Conservation (phyloP, 2,329 filamentous ascomycete genomes). For the Epichloe hybrida region DNA sequence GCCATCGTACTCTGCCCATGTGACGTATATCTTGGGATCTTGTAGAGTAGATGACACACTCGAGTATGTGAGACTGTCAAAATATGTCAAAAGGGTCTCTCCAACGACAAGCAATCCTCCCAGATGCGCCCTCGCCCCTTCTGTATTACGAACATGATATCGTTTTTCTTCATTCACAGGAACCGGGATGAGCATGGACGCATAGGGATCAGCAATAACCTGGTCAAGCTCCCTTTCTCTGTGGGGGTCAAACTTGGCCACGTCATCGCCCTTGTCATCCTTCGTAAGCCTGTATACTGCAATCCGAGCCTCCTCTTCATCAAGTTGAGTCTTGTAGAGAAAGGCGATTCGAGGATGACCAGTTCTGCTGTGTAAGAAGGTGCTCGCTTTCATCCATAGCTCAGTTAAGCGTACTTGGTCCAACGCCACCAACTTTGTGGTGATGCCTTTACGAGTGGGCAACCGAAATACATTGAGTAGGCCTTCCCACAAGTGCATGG, state of each 20-base stretch:
- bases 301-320: conserved; percentile 39
- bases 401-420: conserved; percentile 44
- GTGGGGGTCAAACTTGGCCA: conserved; percentile 39
- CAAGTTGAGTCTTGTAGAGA: conserved; percentile 40
- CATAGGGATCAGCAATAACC: conserved; percentile 39
- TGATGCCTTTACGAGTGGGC: conserved; percentile 29
- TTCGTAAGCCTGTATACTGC: conserved; percentile 45
- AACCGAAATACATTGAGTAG: conserved; percentile 42
- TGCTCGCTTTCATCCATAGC: conserved; percentile 44
- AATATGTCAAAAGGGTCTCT: conserved; percentile 72
- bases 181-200: conserved; percentile 50
- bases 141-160: conserved; percentile 44
- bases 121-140: conserved; percentile 39
- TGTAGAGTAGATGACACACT: conserved; percentile 50
- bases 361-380: conserved; percentile 44
- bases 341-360: conserved; percentile 45
- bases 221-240: conserved; percentile 43
- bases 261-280: conserved; percentile 42
- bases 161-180: conserved; percentile 43
- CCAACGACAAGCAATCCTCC: conserved; percentile 64
- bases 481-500: conserved; percentile 47
- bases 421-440: conserved; percentile 32
- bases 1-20: conserved; percentile 76
- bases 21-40: conserved; percentile 75
- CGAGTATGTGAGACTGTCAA: conserved; percentile 62